Evolutionary conservation across 306 rosid genomes (phyloP), one percentile per base, ranked within the genome.

Genomic region (Dryas octopetala): DNA sequence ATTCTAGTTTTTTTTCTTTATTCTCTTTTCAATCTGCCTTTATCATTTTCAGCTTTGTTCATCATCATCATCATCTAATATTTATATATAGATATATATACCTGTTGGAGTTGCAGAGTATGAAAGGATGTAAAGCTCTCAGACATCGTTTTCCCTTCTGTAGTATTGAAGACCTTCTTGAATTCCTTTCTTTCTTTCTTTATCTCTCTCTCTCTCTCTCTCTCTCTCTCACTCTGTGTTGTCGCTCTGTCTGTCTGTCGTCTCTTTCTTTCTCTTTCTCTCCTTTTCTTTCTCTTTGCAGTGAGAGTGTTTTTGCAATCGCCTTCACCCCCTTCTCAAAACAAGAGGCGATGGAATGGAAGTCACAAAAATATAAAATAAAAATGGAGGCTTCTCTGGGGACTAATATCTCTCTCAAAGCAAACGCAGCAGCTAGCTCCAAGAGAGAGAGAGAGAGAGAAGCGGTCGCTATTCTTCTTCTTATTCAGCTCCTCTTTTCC

Each of bases 81-180:
- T 8, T 16, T 50, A 73, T 6, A 62, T 26, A 74, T 40, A 66
- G 14, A 53, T 23, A 80, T 76, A 71, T 74, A 65, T 93, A 90
- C 96, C 96, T 89, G 77, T 81, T 74, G 81, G 83, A 86, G 87
- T 78, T 86, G 95, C 80, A 85, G 86, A 71, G 81, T 62, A 86
- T 84, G 89, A 91, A 86, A 88, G 89, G 91, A 85, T 79, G 89
- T 81, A 82, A 88, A 88, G 86, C 83, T 83, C 86, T 83, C 67
- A 79, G 90, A 88, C 90, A 92, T 90, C 91, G 87, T 91, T 94
- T 87, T 94, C 97, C 61, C 82, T 84, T 79, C 80, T 77, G 84
- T 70, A 88, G 82, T 78, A 85, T 79, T 77, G 94, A 87, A 88
- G 89, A 90, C 87, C 85, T 89, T 86, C 63, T 83, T 83, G 74